These are phyloP conservation scores for Solanum pimpinellifolium DNA, from an alignment of 257 asterid species.

Conservation along the genomic window DNA sequence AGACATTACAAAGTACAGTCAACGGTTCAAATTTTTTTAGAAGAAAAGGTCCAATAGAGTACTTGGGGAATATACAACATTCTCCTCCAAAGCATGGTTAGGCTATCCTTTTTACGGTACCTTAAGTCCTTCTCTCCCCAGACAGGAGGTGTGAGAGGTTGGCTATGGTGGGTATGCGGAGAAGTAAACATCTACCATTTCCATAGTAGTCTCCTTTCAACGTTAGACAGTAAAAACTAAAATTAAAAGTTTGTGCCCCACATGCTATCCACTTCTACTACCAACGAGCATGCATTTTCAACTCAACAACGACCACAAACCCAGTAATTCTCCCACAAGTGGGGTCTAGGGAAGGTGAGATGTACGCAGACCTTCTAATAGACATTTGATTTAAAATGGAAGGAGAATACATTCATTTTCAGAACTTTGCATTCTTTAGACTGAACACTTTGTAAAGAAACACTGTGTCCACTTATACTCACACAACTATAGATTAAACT, in stretches of 20 bases:
- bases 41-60: not conserved
- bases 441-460: not conserved
- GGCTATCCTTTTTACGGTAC: not conserved
- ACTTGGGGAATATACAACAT: not conserved
- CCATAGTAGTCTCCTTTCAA: not conserved
- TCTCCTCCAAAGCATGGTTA: not conserved
- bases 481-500: not conserved
- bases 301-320: not conserved
- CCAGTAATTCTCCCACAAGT: not conserved
- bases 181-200: not conserved
- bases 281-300: not conserved
- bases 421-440: not conserved
- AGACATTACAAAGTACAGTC: not conserved
- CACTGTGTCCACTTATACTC: not conserved
- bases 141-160: not conserved
- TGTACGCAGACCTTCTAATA: not conserved
- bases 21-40: not conserved
- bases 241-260: not conserved
- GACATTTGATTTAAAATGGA: not conserved
- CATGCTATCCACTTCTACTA: not conserved
- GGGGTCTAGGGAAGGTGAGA: not conserved
- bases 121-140: not conserved
- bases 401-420: not conserved
- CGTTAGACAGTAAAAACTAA: not conserved
- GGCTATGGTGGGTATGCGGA: not conserved